These are phyloP conservation scores for Rubroboletus pulcherrimus DNA, from an alignment of 768 basidiomycete species.

Conservation along the genomic window DNA sequence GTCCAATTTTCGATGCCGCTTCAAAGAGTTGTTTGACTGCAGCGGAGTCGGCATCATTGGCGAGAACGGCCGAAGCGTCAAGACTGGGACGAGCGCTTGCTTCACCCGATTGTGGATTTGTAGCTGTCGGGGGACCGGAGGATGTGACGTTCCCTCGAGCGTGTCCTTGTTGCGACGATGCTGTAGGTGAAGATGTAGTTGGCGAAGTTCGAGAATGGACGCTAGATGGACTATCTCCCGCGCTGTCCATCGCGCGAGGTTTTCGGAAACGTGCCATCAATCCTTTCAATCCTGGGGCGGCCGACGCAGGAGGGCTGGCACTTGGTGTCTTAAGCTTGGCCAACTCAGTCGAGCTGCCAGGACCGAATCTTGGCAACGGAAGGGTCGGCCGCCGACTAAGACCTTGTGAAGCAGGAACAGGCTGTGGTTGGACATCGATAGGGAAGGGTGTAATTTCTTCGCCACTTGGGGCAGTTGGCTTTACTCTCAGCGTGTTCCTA, in stretches of 20 bases:
- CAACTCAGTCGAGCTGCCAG: conserved; percentile 44
- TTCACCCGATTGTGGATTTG: conserved; percentile 11
- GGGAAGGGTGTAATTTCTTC: conserved; percentile 49
- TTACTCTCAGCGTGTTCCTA: conserved; percentile 62
- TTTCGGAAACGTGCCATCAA: conserved; percentile 77
- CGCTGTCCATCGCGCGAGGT: conserved; percentile 28
- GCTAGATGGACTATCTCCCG: conserved; percentile 30
- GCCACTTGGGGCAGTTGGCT: conserved; percentile 42
- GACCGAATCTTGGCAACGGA: conserved; percentile 40
- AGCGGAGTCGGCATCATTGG: conserved; percentile 38
- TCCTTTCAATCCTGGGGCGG: conserved; percentile 71
- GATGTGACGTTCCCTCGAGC: conserved; percentile 31
- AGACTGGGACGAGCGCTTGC: conserved; percentile 19
- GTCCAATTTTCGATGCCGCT: conserved; percentile 70
- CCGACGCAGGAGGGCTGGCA: conserved; percentile 64
- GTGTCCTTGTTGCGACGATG: conserved; percentile 32
- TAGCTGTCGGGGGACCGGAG: conserved; percentile 15
- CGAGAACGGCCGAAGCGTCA: conserved; percentile 23
- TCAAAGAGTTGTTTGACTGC: conserved; percentile 72
- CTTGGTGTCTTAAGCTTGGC: conserved; percentile 52
- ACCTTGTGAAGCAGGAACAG: conserved; percentile 31
- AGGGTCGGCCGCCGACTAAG: conserved; percentile 44
- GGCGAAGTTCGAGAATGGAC: conserved; percentile 30
- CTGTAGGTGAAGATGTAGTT: conserved; percentile 34
- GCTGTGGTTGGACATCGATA: conserved; percentile 40